Conservation (phyloP, 306 rosid genomes). For the Oxytropis ochrocephala region DNA sequence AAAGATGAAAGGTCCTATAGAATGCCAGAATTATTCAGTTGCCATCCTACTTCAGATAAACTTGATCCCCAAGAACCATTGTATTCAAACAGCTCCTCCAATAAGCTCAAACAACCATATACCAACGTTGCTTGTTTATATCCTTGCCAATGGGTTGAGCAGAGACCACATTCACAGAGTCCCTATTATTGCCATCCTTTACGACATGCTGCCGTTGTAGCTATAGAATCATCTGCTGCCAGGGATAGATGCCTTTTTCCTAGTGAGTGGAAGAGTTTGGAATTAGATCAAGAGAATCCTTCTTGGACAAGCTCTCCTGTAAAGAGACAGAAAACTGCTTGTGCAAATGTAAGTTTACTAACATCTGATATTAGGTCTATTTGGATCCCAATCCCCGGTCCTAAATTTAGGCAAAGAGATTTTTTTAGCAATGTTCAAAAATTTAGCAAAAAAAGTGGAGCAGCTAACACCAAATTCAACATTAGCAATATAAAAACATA, state of each 20-base stretch:
- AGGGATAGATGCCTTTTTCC: conserved; percentile 67
- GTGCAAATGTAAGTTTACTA: conserved; percentile 42
- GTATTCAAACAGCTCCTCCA: conserved; percentile 20
- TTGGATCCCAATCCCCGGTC: background rate
- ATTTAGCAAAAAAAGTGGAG: background rate
- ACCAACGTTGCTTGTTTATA: conserved; percentile 46
- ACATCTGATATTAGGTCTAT: conserved; percentile 1
- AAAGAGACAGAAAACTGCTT: conserved; percentile 56
- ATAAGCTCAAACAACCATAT: conserved; percentile 22
- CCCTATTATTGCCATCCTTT: conserved; percentile 63
- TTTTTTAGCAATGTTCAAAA: too few species aligned
- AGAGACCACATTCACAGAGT: conserved; percentile 26
- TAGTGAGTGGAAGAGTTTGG: conserved; percentile 20
- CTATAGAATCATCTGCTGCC: conserved; percentile 83
- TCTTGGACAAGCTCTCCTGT: conserved; percentile 35
- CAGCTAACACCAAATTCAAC: conserved; percentile 7
- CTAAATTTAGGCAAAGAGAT: too few species aligned
- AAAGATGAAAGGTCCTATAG: conserved; percentile 22
- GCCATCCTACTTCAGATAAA: conserved; percentile 21
- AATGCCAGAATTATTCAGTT: conserved; percentile 21
- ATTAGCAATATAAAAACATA: conserved; percentile 4
- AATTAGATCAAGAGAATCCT: conserved; percentile 25
- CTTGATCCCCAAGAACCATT: conserved; percentile 17
- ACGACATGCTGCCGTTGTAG: conserved; percentile 77
- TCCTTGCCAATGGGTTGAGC: conserved; percentile 71